These are phyloP conservation scores for Talaromyces sp. DNA, from an alignment of 2,329 filamentous ascomycete species.

Conservation along the genomic window DNA sequence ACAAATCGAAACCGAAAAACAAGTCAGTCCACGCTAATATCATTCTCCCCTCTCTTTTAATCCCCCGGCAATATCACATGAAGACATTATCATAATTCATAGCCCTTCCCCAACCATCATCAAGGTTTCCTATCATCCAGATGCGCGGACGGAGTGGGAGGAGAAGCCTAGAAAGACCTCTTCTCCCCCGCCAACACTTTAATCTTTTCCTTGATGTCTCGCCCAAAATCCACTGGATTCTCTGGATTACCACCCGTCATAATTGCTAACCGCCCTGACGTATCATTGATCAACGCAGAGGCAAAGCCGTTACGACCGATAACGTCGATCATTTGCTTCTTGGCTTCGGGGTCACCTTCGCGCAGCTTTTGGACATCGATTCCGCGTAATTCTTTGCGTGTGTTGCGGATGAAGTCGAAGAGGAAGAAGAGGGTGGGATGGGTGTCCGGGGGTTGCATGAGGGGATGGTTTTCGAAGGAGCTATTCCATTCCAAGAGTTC, in stretches of 20 bases:
- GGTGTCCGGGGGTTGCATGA: slow-evolving; percentile 30
- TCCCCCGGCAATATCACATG: not conserved
- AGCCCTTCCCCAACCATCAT: slow-evolving; percentile 21
- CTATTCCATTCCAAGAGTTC: slow-evolving; percentile 18
- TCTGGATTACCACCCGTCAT: slow-evolving; percentile 29
- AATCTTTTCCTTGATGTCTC: slow-evolving; percentile 26
- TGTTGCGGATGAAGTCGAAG: slow-evolving; percentile 66
- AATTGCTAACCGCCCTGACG: slow-evolving; percentile 26
- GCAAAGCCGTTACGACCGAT: slow-evolving; percentile 30
- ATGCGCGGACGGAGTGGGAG: not conserved
- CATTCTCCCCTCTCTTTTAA: not conserved
- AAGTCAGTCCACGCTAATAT: not conserved
- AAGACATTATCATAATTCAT: slow-evolving; percentile 1
- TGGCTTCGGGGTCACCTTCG: slow-evolving; percentile 22
- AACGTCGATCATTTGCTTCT: slow-evolving; percentile 23
- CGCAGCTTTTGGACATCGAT: slow-evolving; percentile 27
- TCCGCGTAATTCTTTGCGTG: slow-evolving; percentile 48
- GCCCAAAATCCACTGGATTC: slow-evolving; percentile 28
- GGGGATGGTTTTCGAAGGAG: slow-evolving; percentile 30
- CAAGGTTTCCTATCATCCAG: not conserved
- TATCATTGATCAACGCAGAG: slow-evolving; percentile 26
- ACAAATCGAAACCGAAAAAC: not conserved
- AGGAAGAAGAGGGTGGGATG: slow-evolving; percentile 48
- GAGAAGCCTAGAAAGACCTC: not conserved
- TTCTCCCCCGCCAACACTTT: slow-evolving; percentile 20